Conservation (phyloP, 805 yeast species). For the Nakazawaea wickerhamii region DNA sequence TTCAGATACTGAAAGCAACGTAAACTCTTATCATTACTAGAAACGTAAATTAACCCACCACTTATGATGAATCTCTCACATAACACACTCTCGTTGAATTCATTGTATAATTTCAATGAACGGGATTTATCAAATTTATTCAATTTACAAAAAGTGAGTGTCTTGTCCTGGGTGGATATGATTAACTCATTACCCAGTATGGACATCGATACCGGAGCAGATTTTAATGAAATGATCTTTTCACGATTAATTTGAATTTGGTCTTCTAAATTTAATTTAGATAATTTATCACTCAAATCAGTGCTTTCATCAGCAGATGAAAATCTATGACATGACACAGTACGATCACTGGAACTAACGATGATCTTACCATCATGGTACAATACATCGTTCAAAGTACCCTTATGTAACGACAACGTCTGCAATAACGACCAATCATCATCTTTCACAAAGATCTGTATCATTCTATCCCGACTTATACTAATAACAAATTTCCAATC, state of each 20-base stretch:
- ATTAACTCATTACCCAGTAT: constrained; percentile 35
- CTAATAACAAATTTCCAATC: constrained; percentile 32
- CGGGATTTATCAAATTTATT: constrained; percentile 27
- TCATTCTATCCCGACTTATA: constrained; percentile 57
- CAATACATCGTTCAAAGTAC: constrained; percentile 38
- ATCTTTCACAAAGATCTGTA: constrained; percentile 40
- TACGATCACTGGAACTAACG: constrained; percentile 59
- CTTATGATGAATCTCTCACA: constrained; percentile 38
- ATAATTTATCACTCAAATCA: too few relatives aligned
- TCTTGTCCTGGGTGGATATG: constrained; percentile 49
- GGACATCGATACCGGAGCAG: constrained; percentile 42
- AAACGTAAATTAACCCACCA: constrained; percentile 30
- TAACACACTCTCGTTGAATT: constrained; percentile 35
- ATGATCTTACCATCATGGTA: constrained; percentile 30
- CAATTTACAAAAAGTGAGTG: constrained; percentile 34
- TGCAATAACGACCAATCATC: constrained; percentile 47
- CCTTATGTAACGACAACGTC: constrained; percentile 56
- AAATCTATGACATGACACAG: constrained; percentile 47
- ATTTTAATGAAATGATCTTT: constrained; percentile 44
- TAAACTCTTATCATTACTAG: constrained; percentile 55
- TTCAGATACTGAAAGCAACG: constrained; percentile 39
- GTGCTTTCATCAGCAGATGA: too few relatives aligned
- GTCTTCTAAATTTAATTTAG: constrained; percentile 3
- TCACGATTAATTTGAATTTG: constrained; percentile 27
- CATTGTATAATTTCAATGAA: constrained; percentile 36